phyloP scores from a whole-genome alignment of 1,139 yeast species.

The Pichia sp. region DNA sequence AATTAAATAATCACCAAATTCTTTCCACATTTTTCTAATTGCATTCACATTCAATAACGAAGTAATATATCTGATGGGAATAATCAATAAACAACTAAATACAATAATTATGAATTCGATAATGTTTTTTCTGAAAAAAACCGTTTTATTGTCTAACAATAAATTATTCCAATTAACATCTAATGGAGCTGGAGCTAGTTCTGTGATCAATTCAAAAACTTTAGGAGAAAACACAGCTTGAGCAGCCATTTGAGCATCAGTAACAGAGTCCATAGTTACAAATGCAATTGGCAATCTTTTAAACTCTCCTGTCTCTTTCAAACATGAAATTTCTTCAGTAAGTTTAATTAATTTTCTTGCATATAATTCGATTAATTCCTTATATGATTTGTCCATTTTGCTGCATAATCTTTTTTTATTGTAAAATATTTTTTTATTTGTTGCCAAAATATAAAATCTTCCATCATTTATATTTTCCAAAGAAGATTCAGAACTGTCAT shows the following conservation, averaged over 20 bases:
- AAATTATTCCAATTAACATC: conserved; percentile 80
- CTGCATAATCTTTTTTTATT: conserved; percentile 31
- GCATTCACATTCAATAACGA: conserved; percentile 64
- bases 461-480: not conserved
- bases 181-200: conserved; percentile 81
- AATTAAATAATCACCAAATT: conserved; percentile 56
- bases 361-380: conserved; percentile 59
- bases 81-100: conserved; percentile 58
- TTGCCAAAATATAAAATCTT: conserved; percentile 13
- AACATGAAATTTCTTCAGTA: conserved; percentile 49
- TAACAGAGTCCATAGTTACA: conserved; percentile 78
- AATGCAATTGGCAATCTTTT: conserved; percentile 52
- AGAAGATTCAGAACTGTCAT: no score
- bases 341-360: conserved; percentile 48
- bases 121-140: conserved; percentile 51
- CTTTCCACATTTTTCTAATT: conserved; percentile 67
- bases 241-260: conserved; percentile 85
- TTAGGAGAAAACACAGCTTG: conserved; percentile 82
- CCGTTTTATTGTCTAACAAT: conserved; percentile 50
- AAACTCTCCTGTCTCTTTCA: conserved; percentile 40
- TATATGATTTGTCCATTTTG: conserved; percentile 1
- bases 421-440: conserved; percentile 9
- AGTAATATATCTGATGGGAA: conserved; percentile 70
- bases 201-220: conserved; percentile 64
- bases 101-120: conserved; percentile 62